Evolutionary conservation across 108 stramenopile species (phyloP).

Genomic region (Aurantiochytrium sp.): DNA sequence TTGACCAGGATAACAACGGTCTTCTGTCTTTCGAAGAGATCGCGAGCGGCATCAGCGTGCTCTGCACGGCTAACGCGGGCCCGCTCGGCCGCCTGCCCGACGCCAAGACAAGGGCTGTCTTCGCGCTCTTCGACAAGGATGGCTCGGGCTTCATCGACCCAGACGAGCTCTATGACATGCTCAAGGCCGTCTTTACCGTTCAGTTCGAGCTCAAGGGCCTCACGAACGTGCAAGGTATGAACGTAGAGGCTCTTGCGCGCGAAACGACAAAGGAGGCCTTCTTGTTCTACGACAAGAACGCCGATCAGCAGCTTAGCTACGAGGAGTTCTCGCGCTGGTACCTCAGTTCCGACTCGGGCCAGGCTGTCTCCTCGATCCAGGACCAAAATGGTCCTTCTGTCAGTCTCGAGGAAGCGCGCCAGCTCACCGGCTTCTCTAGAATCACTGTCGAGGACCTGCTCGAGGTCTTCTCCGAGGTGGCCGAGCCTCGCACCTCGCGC

Average conservation of each 20-base stretch:
- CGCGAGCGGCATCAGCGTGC: not conserved
- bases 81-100: constrained; percentile 2
- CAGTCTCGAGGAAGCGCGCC: not conserved
- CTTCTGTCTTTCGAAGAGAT: not conserved
- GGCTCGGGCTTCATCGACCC: not conserved
- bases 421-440: not conserved
- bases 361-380: not conserved
- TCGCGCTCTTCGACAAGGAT: constrained; percentile 43
- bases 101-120: constrained; percentile 46
- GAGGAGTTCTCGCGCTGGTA: constrained; percentile 43
- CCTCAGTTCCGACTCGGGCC: not conserved
- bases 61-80: not conserved
- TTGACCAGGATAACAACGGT: not conserved
- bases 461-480: not conserved
- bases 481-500: not conserved
- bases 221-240: not conserved
- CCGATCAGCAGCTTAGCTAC: constrained; percentile 33
- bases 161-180: not conserved
- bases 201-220: constrained; percentile 5
- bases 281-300: not conserved
- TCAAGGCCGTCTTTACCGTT: not conserved
- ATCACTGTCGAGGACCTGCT: not conserved
- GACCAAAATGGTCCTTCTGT: not conserved
- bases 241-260: not conserved
- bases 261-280: constrained; percentile 14